phyloP scores from a whole-genome alignment of 2,329 filamentous ascomycete genomes.

The Blastomyces silverae region DNA sequence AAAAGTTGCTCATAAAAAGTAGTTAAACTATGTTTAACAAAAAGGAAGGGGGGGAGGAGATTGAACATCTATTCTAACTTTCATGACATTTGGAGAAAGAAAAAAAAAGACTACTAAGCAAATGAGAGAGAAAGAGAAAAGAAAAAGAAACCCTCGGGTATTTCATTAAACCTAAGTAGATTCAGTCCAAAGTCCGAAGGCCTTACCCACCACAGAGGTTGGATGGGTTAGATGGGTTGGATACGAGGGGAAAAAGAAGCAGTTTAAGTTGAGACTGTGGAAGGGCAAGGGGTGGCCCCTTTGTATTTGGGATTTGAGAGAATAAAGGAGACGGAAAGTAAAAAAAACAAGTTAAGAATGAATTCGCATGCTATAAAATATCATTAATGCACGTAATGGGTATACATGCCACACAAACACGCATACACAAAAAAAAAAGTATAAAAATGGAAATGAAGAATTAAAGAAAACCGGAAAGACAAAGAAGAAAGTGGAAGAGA shows the following conservation, averaged over 20 bases:
- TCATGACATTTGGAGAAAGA: background rate
- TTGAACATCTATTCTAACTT: constrained; percentile 3
- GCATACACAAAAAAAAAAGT: background rate
- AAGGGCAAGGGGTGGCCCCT: too few relatives aligned
- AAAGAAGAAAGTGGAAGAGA: background rate
- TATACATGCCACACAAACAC: constrained; percentile 12
- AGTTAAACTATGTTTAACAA: too few relatives aligned
- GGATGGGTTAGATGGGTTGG: too few relatives aligned
- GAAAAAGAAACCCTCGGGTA: background rate
- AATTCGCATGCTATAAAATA: background rate
- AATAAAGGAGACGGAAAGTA: background rate
- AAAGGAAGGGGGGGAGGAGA: background rate
- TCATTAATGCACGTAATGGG: constrained; percentile 1
- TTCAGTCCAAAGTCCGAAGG: background rate
- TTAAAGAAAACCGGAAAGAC: background rate
- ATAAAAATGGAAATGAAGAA: background rate
- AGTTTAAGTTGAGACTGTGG: too few relatives aligned
- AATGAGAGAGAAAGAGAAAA: background rate
- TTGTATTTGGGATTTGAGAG: too few relatives aligned
- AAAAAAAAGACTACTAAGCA: too few relatives aligned
- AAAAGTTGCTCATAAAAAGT: background rate
- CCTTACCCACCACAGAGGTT: background rate
- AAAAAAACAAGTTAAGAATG: background rate
- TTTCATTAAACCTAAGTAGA: background rate
- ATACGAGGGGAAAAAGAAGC: background rate